A percentile compares a stretch with the other conserved stretches of the same genome.
phyloP scores from a whole-genome alignment of 2,329 filamentous ascomycete species.

The Teratosphaeria gauchensis region DNA sequence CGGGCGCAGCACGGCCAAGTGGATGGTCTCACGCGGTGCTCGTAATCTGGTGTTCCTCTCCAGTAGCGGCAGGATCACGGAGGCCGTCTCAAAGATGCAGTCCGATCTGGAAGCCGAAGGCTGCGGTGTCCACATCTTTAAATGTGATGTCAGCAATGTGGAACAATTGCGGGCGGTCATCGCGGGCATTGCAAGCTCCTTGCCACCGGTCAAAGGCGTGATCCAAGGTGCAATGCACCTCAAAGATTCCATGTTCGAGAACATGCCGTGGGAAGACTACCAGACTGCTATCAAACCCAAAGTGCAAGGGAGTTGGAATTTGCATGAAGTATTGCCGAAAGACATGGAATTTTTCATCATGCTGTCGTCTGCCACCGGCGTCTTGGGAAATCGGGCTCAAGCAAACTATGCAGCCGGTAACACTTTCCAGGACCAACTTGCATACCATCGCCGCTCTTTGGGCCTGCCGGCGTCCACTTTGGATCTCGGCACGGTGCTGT shows the following conservation, averaged over 20 bases:
- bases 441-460: constrained; percentile 11
- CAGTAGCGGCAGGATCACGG: constrained; percentile 1
- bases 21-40: constrained; percentile 4
- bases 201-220: constrained; percentile 3
- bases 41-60: constrained; percentile 4
- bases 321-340: constrained; percentile 7
- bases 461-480: constrained; percentile 16
- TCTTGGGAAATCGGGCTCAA: constrained; percentile 11
- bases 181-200: not conserved
- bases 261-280: constrained; percentile 15
- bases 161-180: not conserved
- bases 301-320: constrained; percentile 19
- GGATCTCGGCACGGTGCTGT: constrained; percentile 20
- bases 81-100: constrained; percentile 2
- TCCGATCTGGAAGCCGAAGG: not conserved
- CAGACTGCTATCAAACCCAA: constrained; percentile 11
- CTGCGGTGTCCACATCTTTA: not conserved
- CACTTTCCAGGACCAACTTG: constrained; percentile 14
- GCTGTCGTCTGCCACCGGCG: constrained; percentile 11
- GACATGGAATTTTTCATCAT: constrained; percentile 21
- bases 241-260: constrained; percentile 8
- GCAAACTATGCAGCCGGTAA: constrained; percentile 17
- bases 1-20: constrained; percentile 3
- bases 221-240: constrained; percentile 27
- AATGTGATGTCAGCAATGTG: constrained; percentile 1